phyloP scores from a whole-genome alignment of 768 basidiomycete genomes.

The Tricholoma bakamatsutake region DNA sequence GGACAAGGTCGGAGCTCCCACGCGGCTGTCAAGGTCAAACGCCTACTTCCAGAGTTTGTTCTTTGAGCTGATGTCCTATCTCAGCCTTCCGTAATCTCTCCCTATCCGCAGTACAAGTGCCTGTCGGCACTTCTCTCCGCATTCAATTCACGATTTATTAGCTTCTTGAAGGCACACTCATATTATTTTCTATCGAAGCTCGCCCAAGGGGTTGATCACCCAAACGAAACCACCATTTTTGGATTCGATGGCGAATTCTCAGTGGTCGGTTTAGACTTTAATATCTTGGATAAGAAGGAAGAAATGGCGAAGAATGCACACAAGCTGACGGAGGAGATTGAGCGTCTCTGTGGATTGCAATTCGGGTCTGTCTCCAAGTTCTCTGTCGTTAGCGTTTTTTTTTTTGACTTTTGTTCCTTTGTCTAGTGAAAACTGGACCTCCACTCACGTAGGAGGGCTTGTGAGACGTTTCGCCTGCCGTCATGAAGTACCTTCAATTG shows the following conservation, averaged over 20 bases:
- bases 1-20: neutral
- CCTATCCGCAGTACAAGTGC: conserved; percentile 31
- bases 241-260: conserved; percentile 48
- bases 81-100: conserved; percentile 19
- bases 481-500: conserved; percentile 9
- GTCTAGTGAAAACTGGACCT: conserved; percentile 24
- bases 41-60: neutral
- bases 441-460: conserved; percentile 26
- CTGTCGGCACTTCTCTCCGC: conserved; percentile 23
- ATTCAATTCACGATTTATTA: conserved; percentile 18
- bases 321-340: conserved; percentile 28
- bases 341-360: conserved; percentile 27
- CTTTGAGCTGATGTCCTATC: neutral
- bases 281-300: conserved; percentile 29
- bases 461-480: conserved; percentile 33
- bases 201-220: neutral
- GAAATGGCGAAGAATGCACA: conserved; percentile 22
- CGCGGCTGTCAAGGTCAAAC: conserved; percentile 1
- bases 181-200: conserved; percentile 25
- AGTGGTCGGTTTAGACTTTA: conserved; percentile 33
- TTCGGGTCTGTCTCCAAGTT: conserved; percentile 25
- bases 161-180: conserved; percentile 32
- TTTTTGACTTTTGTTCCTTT: neutral
- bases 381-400: neutral
- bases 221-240: conserved; percentile 25